phyloP scores from a whole-genome alignment of 352 stramenopile species.

The Phytophthora chlamydospora region DNA sequence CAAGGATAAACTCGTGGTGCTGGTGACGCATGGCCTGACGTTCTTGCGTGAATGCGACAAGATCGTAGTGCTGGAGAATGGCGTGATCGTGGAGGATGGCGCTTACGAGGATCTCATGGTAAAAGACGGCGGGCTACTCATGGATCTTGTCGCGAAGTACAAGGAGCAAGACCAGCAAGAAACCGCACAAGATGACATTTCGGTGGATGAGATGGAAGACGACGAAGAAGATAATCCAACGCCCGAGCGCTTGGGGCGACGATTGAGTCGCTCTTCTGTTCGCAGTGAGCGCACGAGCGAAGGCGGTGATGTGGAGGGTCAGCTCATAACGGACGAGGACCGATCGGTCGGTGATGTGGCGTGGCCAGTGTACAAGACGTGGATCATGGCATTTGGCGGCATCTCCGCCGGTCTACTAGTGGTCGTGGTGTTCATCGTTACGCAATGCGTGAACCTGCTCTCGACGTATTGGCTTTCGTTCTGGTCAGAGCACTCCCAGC shows the following conservation, averaged over 20 bases:
- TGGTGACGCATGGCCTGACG: slow-evolving; percentile 77
- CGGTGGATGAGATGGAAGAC: slow-evolving; percentile 48
- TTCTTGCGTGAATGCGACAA: slow-evolving; percentile 67
- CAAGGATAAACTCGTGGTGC: slow-evolving; percentile 82
- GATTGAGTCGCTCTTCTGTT: slow-evolving; percentile 57
- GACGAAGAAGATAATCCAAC: slow-evolving; percentile 48
- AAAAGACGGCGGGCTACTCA: slow-evolving; percentile 65
- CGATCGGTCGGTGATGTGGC: slow-evolving; percentile 63
- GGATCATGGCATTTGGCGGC: slow-evolving; percentile 71
- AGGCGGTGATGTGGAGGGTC: slow-evolving; percentile 25
- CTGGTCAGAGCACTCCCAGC: slow-evolving; percentile 45
- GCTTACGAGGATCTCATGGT: slow-evolving; percentile 79
- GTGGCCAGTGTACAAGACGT: slow-evolving; percentile 71
- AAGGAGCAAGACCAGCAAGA: slow-evolving; percentile 57
- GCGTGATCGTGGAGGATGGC: slow-evolving; percentile 66
- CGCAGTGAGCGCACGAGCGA: slow-evolving; percentile 60
- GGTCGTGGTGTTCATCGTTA: slow-evolving; percentile 51
- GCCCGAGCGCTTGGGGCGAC: slow-evolving; percentile 34
- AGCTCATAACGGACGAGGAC: slow-evolving; percentile 77
- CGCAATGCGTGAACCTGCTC: slow-evolving; percentile 59
- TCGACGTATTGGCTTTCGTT: slow-evolving; percentile 70
- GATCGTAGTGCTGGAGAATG: slow-evolving; percentile 64
- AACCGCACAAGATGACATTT: slow-evolving; percentile 41
- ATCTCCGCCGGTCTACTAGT: slow-evolving; percentile 49
- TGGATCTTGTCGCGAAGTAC: slow-evolving; percentile 64